These are phyloP conservation scores for Dryas alaskensis DNA, from an alignment of 306 rosid species.

Conservation along the genomic window DNA sequence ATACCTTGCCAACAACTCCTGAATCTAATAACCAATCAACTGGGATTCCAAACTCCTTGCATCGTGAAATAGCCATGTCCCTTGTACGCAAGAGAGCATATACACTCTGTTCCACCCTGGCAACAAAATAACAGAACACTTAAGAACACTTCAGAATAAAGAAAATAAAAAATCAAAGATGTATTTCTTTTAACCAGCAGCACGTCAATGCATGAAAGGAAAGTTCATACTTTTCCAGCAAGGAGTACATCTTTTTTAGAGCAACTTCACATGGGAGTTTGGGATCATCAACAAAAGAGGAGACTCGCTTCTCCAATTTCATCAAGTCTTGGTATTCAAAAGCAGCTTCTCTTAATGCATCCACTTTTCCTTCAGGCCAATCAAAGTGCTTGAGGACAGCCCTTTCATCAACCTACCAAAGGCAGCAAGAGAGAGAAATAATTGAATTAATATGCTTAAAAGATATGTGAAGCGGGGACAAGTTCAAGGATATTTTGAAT, in stretches of 20 bases:
- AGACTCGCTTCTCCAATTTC: slow-evolving; percentile 78
- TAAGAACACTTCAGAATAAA: slow-evolving; percentile 1
- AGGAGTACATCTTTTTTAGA: slow-evolving; percentile 91
- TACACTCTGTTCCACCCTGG: slow-evolving; percentile 89
- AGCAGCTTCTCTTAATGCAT: slow-evolving; percentile 96
- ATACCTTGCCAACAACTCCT: slow-evolving; percentile 97
- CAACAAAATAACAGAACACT: slow-evolving; percentile 12
- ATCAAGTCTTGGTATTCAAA: slow-evolving; percentile 91
- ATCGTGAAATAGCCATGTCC: slow-evolving; percentile 94
- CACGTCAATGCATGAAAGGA: slow-evolving; percentile 22
- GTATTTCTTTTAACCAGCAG: slow-evolving; percentile 1
- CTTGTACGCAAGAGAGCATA: slow-evolving; percentile 87
- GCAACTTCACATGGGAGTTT: slow-evolving; percentile 77
- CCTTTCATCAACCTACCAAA: slow-evolving; percentile 83
- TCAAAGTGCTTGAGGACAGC: slow-evolving; percentile 99
- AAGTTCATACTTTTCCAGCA: slow-evolving; percentile 85
- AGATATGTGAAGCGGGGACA: neutral
- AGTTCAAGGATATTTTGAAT: neutral
- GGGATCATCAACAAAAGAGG: slow-evolving; percentile 85
- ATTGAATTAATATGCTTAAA: neutral
- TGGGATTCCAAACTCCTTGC: slow-evolving; percentile 90
- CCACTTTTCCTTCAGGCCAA: slow-evolving; percentile 99
- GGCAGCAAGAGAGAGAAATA: slow-evolving; percentile 23
- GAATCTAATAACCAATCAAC: slow-evolving; percentile 86
- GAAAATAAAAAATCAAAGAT: neutral